Percentiles rank a stretch among this genome's conserved stretches.
phyloP scores from a whole-genome alignment of 495 filamentous ascomycete species.

The Aspergillus baeticus region DNA sequence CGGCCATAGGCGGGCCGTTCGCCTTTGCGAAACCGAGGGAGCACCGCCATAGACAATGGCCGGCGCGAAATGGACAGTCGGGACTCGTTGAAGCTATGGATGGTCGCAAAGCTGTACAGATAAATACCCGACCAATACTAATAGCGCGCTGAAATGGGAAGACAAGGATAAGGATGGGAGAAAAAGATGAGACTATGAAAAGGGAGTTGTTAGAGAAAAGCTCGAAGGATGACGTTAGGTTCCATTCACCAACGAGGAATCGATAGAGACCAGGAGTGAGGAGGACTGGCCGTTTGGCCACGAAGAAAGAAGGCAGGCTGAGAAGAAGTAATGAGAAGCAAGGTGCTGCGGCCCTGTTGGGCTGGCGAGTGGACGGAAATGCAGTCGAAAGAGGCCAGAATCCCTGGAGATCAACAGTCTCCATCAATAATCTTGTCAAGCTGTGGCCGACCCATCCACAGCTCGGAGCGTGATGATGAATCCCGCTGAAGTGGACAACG shows the following conservation, averaged over 20 bases:
- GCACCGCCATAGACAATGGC: slow-evolving; percentile 23
- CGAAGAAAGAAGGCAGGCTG: slow-evolving; percentile 4
- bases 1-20: slow-evolving; percentile 27
- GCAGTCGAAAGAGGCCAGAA: not conserved
- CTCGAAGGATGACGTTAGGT: slow-evolving; percentile 4
- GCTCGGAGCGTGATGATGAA: not conserved
- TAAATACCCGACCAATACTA: not conserved
- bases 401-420: not conserved
- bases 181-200: not conserved
- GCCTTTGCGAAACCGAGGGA: slow-evolving; percentile 34
- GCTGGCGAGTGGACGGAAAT: not conserved
- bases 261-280: not conserved
- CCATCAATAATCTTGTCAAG: slow-evolving; percentile 2
- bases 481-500: not conserved
- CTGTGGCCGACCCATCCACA: not conserved
- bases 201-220: not conserved
- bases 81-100: not conserved
- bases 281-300: not conserved
- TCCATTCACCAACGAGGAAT: not conserved
- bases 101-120: not conserved
- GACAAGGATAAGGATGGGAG: not conserved
- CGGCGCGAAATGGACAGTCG: not conserved
- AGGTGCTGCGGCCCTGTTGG: not conserved
- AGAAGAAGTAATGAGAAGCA: slow-evolving; percentile 3
- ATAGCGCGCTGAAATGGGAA: not conserved